Conservation (phyloP, 2,329 filamentous ascomycete genomes). For the Aspergillus fijiensis region DNA sequence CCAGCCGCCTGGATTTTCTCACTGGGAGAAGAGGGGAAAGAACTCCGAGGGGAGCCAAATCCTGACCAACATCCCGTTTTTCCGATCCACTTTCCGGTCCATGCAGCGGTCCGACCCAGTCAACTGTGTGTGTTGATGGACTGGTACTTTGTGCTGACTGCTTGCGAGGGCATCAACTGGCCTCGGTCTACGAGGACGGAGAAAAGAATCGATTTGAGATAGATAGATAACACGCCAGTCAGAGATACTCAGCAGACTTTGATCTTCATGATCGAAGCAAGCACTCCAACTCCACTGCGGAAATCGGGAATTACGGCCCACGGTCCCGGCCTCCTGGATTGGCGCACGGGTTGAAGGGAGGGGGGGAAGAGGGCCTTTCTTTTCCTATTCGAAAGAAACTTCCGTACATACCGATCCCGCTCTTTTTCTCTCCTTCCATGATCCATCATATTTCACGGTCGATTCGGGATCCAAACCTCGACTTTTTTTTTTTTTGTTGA, state of each 20-base stretch:
- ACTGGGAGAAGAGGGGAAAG: not conserved
- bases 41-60: conserved; percentile 3
- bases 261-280: not conserved
- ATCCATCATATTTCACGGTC: conserved; percentile 20
- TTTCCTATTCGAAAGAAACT: conserved; percentile 18
- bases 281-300: not conserved
- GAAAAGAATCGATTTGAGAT: not conserved
- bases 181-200: not conserved
- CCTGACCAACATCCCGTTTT: conserved; percentile 9
- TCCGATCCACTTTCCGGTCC: conserved; percentile 35
- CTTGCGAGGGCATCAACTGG: not conserved
- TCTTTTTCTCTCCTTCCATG: conserved; percentile 8
- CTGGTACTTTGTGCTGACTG: not conserved
- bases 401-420: conserved; percentile 15
- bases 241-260: not conserved
- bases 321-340: conserved; percentile 11
- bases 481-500: not conserved
- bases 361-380: not conserved
- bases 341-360: conserved; percentile 19
- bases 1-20: conserved; percentile 18
- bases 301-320: conserved; percentile 1
- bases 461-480: not conserved
- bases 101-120: conserved; percentile 42
- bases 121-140: conserved; percentile 14
- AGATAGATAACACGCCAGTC: not conserved